Conservation (phyloP, 257 asterid species). For the Sherardia arvensis region DNA sequence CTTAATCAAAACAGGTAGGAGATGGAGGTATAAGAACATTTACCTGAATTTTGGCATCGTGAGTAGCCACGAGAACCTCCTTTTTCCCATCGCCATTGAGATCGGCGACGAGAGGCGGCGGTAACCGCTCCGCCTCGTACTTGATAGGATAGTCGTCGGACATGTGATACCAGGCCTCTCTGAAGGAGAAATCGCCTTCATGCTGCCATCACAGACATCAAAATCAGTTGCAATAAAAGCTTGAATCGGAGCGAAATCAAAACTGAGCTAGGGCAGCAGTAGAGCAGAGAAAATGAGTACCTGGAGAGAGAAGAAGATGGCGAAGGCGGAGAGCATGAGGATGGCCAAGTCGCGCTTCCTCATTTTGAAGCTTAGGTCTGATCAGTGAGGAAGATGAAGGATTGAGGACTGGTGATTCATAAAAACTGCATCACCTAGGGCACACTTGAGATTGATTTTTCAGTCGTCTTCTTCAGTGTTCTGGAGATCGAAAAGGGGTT, state of each 20-base stretch:
- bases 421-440: neutral
- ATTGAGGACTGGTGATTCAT: neutral
- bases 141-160: constrained; percentile 87
- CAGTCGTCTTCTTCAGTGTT: constrained; percentile 1
- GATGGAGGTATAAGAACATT: no score
- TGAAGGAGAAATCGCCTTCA: constrained; percentile 95
- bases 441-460: neutral
- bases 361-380: constrained; percentile 24
- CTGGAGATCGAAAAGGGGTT: neutral
- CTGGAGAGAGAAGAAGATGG: constrained; percentile 98
- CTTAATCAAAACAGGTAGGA: neutral
- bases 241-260: neutral
- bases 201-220: constrained; percentile 33
- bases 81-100: constrained; percentile 90
- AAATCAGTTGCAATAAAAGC: neutral
- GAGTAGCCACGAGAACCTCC: constrained; percentile 92
- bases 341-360: constrained; percentile 96
- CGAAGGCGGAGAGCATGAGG: constrained; percentile 92
- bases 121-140: constrained; percentile 89
- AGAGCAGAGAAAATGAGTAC: constrained; percentile 17
- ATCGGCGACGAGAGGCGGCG: constrained; percentile 91
- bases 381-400: neutral
- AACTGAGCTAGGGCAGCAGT: neutral
- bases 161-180: constrained; percentile 91
- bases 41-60: constrained; percentile 92